phyloP scores from a whole-genome alignment of 495 filamentous ascomycete species.

The Extremus antarcticus region DNA sequence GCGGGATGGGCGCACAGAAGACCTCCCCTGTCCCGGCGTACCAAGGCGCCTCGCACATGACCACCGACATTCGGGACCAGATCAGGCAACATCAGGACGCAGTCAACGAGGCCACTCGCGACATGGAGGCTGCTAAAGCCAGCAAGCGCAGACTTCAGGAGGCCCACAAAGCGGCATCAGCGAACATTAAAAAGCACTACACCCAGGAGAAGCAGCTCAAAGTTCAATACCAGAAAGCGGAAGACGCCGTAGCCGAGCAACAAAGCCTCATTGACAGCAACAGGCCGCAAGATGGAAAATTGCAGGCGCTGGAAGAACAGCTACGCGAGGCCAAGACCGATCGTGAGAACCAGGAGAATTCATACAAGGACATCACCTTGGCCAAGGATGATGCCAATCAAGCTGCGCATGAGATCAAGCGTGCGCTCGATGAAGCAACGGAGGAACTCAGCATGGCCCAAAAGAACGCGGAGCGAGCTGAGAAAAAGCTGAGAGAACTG shows the following conservation, averaged over 20 bases:
- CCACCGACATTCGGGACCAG: slow-evolving; percentile 62
- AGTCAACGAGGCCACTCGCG: background rate
- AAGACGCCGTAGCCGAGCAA: slow-evolving; percentile 34
- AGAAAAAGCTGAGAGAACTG: slow-evolving; percentile 44
- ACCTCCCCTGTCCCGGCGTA: slow-evolving; percentile 44
- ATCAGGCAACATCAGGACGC: slow-evolving; percentile 24
- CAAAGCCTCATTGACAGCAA: slow-evolving; percentile 46
- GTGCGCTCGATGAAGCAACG: slow-evolving; percentile 34
- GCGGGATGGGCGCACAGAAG: slow-evolving; percentile 36
- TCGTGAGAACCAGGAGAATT: slow-evolving; percentile 33
- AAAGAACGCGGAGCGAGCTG: slow-evolving; percentile 43
- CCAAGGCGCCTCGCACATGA: slow-evolving; percentile 55
- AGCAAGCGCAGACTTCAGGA: background rate
- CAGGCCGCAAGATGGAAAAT: slow-evolving; percentile 47
- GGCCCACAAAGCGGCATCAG: slow-evolving; percentile 1
- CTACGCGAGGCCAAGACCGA: slow-evolving; percentile 45
- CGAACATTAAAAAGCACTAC: background rate
- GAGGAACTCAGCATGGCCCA: slow-evolving; percentile 32
- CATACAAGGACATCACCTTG: slow-evolving; percentile 42
- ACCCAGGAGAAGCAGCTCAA: slow-evolving; percentile 4
- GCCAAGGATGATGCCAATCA: slow-evolving; percentile 42
- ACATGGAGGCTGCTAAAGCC: background rate
- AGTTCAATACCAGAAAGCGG: slow-evolving; percentile 9
- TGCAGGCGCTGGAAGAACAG: slow-evolving; percentile 47
- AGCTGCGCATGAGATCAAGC: slow-evolving; percentile 32